Evolutionary conservation across 495 filamentous ascomycete species (phyloP).

Genomic region (Aspergillus kassunensis): DNA sequence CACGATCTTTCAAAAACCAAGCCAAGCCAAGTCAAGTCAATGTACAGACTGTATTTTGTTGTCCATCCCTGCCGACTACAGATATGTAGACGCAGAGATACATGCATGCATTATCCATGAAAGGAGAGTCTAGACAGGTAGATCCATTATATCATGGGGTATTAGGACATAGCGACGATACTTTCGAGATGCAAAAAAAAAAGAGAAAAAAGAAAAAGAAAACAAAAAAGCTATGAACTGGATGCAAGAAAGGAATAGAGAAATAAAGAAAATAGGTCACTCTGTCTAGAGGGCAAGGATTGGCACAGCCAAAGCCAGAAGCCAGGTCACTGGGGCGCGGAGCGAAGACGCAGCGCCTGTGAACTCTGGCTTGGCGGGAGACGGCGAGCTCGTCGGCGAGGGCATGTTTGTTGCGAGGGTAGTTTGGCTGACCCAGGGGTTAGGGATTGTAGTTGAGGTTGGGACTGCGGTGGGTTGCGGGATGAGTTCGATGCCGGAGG

Average conservation of each 20-base stretch:
- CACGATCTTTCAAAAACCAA: too few relatives aligned
- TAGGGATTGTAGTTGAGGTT: constrained; percentile 6
- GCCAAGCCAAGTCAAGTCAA: too few relatives aligned
- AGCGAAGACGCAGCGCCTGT: constrained; percentile 7
- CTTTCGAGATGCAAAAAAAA: too few relatives aligned
- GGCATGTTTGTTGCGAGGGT: constrained; percentile 3
- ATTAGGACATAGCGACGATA: background rate
- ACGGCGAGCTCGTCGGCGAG: background rate
- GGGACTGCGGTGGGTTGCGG: constrained; percentile 11
- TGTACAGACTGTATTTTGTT: too few relatives aligned
- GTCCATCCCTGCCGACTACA: too few relatives aligned
- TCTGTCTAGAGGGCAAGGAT: background rate
- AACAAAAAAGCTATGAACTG: background rate
- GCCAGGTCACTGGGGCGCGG: constrained; percentile 4
- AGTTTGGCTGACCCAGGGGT: constrained; percentile 8
- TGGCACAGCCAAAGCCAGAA: constrained; percentile 7
- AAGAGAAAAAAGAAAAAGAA: background rate
- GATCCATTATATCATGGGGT: background rate
- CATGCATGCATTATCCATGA: too few relatives aligned
- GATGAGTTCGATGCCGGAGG: constrained; percentile 22
- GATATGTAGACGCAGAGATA: background rate
- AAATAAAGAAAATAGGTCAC: background rate
- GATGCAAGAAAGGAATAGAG: constrained; percentile 1
- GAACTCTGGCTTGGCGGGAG: background rate
- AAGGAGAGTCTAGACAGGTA: too few relatives aligned